Conservation (phyloP, 768 basidiomycete species). For the Rubroboletus satanas region DNA sequence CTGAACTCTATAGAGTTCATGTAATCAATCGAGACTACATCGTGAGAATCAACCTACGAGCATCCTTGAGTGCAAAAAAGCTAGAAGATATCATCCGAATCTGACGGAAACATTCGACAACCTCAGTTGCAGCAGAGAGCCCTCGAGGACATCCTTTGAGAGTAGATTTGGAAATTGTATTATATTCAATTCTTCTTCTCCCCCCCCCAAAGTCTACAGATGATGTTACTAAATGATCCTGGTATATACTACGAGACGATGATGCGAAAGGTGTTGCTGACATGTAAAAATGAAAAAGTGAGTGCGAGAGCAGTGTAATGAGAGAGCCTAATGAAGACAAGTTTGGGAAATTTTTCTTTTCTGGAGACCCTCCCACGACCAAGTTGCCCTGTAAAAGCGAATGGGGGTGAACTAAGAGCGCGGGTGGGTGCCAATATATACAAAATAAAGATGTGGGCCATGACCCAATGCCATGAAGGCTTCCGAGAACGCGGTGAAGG, state of each 20-base stretch:
- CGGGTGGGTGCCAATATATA: slow-evolving; percentile 16
- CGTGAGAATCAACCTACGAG: no score
- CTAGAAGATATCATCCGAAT: no score
- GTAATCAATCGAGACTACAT: no score
- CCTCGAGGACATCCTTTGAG: not conserved
- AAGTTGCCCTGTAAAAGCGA: not conserved
- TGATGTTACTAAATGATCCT: slow-evolving; percentile 21
- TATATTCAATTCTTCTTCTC: slow-evolving; percentile 16
- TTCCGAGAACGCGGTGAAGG: not conserved
- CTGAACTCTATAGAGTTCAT: not conserved
- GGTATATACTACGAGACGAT: slow-evolving; percentile 12
- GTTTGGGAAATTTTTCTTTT: not conserved
- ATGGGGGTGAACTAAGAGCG: not conserved
- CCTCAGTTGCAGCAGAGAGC: no score
- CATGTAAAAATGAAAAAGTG: slow-evolving; percentile 1
- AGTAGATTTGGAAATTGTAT: not conserved
- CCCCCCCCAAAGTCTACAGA: slow-evolving; percentile 18
- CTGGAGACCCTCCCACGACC: slow-evolving; percentile 7
- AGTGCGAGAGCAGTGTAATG: slow-evolving; percentile 4
- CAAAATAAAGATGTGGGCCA: slow-evolving; percentile 16
- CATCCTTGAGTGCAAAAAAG: no score
- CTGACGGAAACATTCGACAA: no score
- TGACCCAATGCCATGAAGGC: not conserved
- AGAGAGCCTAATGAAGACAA: slow-evolving; percentile 1
- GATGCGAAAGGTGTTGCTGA: slow-evolving; percentile 9